Conservation (phyloP, 1,139 yeast genomes). For the Lodderomyces oxycetoniae region DNA sequence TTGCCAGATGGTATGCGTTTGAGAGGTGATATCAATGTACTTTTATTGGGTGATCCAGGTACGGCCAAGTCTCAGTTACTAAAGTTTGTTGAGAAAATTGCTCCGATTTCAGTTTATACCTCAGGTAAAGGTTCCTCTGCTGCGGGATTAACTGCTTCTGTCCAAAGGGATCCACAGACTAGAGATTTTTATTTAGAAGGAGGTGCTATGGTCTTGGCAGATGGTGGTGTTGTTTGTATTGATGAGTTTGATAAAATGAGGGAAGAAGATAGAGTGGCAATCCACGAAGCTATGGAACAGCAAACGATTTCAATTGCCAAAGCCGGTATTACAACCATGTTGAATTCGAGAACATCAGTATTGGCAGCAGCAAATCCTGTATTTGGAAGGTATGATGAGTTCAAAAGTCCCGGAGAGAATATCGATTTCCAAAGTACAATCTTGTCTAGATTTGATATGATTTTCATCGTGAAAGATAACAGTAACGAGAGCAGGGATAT, state of each 20-base stretch:
- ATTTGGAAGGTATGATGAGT: constrained; percentile 93
- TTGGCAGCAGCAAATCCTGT: constrained; percentile 98
- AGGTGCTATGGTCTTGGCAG: constrained; percentile 99
- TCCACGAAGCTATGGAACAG: constrained; percentile 99
- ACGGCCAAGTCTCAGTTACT: constrained; percentile 95
- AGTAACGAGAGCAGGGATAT: constrained; percentile 84
- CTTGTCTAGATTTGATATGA: constrained; percentile 97
- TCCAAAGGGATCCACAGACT: constrained; percentile 83
- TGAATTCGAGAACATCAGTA: constrained; percentile 93
- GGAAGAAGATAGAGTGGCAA: constrained; percentile 98
- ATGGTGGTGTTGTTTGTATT: constrained; percentile 98
- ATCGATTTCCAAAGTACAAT: constrained; percentile 97
- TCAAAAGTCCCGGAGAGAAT: constrained; percentile 95
- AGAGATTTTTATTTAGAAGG: constrained; percentile 95
- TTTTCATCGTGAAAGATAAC: constrained; percentile 92
- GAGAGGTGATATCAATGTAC: constrained; percentile 94
- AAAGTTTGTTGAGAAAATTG: constrained; percentile 89
- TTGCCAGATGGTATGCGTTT: constrained; percentile 95
- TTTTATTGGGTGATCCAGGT: constrained; percentile 96
- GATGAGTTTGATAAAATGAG: constrained; percentile 99
- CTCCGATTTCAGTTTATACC: constrained; percentile 93
- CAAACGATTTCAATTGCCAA: constrained; percentile 98
- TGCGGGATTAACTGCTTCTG: constrained; percentile 98
- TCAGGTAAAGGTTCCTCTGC: constrained; percentile 99
- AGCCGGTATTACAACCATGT: constrained; percentile 96